Percentiles rank a stretch among this genome's conserved stretches.
These are phyloP conservation scores for Penicillium crustosum DNA, from an alignment of 2,329 filamentous ascomycete species.

Conservation along the genomic window DNA sequence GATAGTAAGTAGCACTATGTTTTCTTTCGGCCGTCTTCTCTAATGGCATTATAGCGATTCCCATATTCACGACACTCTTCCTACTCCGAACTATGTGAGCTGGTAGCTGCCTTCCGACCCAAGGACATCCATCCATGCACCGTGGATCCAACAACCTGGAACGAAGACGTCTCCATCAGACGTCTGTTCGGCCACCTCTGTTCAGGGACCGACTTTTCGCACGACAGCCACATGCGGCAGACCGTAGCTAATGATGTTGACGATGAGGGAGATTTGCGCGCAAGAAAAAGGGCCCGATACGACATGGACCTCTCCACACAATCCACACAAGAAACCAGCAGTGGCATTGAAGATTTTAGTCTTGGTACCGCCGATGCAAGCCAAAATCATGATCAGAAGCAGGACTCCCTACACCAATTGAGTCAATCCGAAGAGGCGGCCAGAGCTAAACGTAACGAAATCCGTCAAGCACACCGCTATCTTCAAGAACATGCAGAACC, in stretches of 20 bases:
- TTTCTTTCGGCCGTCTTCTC: neutral
- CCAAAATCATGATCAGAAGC: neutral
- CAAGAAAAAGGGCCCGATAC: conserved; percentile 22
- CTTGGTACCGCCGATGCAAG: neutral
- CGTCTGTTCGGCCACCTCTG: conserved; percentile 71
- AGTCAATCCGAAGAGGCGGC: conserved; percentile 7
- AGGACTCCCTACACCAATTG: neutral
- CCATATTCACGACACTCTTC: conserved; percentile 90
- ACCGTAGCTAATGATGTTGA: conserved; percentile 24
- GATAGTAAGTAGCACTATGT: conserved; percentile 34
- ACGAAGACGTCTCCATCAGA: conserved; percentile 61
- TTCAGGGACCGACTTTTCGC: conserved; percentile 58
- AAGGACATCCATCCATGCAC: conserved; percentile 83
- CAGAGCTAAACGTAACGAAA: conserved; percentile 23
- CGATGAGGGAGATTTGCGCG: conserved; percentile 17
- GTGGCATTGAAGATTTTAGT: conserved; percentile 8
- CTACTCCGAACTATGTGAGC: conserved; percentile 71
- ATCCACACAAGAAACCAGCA: conserved; percentile 22
- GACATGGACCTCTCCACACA: conserved; percentile 18
- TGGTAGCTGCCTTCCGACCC: conserved; percentile 68
- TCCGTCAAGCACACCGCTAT: conserved; percentile 29
- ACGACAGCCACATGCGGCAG: conserved; percentile 63
- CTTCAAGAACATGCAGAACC: conserved; percentile 24
- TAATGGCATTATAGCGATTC: conserved; percentile 54
- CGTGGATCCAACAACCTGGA: conserved; percentile 64